Evolutionary conservation across 2,329 filamentous ascomycete genomes (phyloP).

Genomic region (Coniella lustricola): DNA sequence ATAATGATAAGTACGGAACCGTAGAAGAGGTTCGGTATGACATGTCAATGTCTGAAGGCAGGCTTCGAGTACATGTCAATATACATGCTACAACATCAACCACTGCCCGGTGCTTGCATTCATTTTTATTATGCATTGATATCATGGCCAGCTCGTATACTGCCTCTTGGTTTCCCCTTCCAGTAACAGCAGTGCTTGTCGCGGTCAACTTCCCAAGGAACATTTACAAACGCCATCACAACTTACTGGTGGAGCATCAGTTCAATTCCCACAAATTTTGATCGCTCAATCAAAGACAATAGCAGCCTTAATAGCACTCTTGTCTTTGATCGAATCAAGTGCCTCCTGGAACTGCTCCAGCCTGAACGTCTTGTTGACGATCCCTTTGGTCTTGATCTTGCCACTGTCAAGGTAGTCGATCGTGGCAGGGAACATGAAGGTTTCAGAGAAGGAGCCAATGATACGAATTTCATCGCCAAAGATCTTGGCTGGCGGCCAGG

Average conservation of each 20-base stretch:
- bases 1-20: no score
- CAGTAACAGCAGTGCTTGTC: background rate
- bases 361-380: slow-evolving; percentile 67
- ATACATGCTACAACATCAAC: no score
- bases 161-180: no score
- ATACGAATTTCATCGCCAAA: slow-evolving; percentile 65
- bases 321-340: slow-evolving; percentile 63
- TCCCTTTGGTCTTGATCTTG: slow-evolving; percentile 57
- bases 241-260: no score
- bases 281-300: slow-evolving; percentile 56
- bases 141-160: no score
- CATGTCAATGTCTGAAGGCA: no score
- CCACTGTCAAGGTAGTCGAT: slow-evolving; percentile 49
- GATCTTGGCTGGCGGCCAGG: slow-evolving; percentile 66
- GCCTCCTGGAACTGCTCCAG: slow-evolving; percentile 68
- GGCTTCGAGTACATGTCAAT: no score
- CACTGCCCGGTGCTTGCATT: no score
- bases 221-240: no score
- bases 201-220: no score
- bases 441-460: slow-evolving; percentile 66
- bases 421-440: slow-evolving; percentile 59
- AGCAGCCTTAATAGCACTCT: slow-evolving; percentile 66
- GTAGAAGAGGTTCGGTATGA: no score
- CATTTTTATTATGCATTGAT: no score
- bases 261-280: background rate